Evolutionary conservation across 768 basidiomycete species (phyloP), one percentile per base, ranked within the genome.

Genomic region (Mycena capillaripes): DNA sequence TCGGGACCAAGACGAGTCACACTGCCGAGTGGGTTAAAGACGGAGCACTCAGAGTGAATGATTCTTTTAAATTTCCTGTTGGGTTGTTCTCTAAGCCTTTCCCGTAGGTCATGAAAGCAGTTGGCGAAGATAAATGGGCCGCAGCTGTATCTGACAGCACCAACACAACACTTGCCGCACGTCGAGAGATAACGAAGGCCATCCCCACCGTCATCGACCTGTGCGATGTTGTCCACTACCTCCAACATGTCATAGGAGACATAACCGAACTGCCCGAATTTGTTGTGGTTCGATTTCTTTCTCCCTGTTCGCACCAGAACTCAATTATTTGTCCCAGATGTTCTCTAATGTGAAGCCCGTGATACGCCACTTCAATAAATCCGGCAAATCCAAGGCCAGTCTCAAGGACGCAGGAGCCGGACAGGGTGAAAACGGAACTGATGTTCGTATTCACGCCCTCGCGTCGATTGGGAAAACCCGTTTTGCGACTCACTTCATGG

Each of bases 171-270:
- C 56, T 52, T 25, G 30, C 58, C 23, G 67, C 46, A 36, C 67
- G 58, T 30, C 56, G 67, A 17, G 42, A 27, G 21, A 36, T 61
- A 29, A 29, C 42, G 19, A 48, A 52, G 27, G 58, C 4, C 21
- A 29, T 61, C 27, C 67, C 40, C 25, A 48, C 58, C 40, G 23
- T 61, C 25, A 3, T 69, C 30, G 21, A 57, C 32, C 58, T 69
- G 14, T 61, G 67, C 32, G 67, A 69, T 42, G 56, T 57, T 42
- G 58, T 69, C 48, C 67, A 69, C 50, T 52, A 12, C 48, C 23
- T 59, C 38, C 67, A 61, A 46, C 56, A 69, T 52, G 40, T 69
- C n/a, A 69, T 69, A 17, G 59, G 50, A n/a, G 67, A 69, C 27
- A 58, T 69, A 29, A 69, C 25, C 25, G 48, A 69, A 38, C 36